Conservation (phyloP, 2,329 filamentous ascomycete species). For the Apiospora malaysiana region DNA sequence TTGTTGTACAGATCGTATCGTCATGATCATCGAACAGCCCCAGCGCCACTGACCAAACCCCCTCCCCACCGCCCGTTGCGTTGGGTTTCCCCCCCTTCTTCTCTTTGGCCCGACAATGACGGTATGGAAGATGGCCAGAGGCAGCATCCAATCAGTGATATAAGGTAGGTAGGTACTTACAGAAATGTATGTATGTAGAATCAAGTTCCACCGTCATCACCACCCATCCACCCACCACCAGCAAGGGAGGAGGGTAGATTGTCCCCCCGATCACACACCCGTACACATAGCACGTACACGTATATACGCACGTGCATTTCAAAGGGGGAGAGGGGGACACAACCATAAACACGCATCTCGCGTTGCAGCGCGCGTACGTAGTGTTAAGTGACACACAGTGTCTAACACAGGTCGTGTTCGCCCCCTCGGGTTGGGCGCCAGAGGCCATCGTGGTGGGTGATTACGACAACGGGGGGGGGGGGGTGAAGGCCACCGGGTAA, state of each 20-base stretch:
- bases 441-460: not conserved
- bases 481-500: not conserved
- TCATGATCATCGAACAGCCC: not conserved
- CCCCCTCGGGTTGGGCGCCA: slow-evolving; percentile 8
- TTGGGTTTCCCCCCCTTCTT: too few species aligned
- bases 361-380: not conserved
- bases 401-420: not conserved
- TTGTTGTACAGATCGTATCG: slow-evolving; percentile 12
- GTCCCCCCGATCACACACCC: not conserved
- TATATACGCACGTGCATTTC: slow-evolving; percentile 12
- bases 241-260: not conserved
- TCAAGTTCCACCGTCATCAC: not conserved
- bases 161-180: not conserved
- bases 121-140: not conserved
- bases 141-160: not conserved
- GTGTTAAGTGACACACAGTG: slow-evolving; percentile 16
- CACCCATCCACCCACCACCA: not conserved
- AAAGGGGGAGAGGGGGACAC: not conserved
- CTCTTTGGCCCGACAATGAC: not conserved
- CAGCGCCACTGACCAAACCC: not conserved
- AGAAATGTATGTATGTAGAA: not conserved
- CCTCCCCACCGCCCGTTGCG: not conserved
- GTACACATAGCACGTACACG: not conserved
- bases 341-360: slow-evolving; percentile 16
- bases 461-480: not conserved